These are phyloP conservation scores for Blastocrithidia nonstop DNA, from an alignment of 208 protist genomes.

Conservation along the genomic window DNA sequence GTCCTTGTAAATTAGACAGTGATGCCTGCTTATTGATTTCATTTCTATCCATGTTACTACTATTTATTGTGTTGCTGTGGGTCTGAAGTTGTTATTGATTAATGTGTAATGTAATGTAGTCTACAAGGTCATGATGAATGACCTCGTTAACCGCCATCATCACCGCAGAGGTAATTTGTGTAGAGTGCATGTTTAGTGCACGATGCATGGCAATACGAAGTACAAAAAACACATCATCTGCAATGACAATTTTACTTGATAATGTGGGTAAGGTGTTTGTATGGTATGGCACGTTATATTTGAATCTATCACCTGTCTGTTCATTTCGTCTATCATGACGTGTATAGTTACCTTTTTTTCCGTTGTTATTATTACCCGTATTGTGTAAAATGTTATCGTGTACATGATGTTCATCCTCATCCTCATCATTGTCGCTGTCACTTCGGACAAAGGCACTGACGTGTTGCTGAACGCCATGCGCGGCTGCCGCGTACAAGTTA, in stretches of 20 bases:
- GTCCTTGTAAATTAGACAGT: too few relatives aligned
- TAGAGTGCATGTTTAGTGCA: conserved; percentile 61
- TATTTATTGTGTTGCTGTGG: too few relatives aligned
- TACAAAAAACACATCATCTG: conserved; percentile 78
- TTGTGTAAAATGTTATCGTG: background rate
- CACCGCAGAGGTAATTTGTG: conserved; percentile 66
- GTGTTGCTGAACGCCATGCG: conserved; percentile 15
- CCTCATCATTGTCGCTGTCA: background rate
- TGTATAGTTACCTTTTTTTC: too few relatives aligned
- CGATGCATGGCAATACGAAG: conserved; percentile 66
- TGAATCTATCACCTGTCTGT: background rate
- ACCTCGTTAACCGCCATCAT: conserved; percentile 46
- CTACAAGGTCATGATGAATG: conserved; percentile 30
- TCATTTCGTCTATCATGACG: too few relatives aligned
- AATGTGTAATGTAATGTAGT: too few relatives aligned
- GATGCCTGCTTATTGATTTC: too few relatives aligned
- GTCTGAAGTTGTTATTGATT: too few relatives aligned
- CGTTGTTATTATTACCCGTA: background rate
- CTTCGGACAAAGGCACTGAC: conserved; percentile 7
- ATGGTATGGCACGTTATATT: too few relatives aligned
- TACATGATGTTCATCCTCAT: background rate
- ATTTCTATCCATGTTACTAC: too few relatives aligned
- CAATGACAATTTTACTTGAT: conserved; percentile 33
- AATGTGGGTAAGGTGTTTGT: conserved; percentile 19
- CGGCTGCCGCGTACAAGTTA: conserved; percentile 31